Percentiles rank a stretch among this genome's conserved stretches.
These are phyloP conservation scores for Apiotrichum veenhuisii DNA, from an alignment of 1,284 basidiomycete species.

Conservation along the genomic window DNA sequence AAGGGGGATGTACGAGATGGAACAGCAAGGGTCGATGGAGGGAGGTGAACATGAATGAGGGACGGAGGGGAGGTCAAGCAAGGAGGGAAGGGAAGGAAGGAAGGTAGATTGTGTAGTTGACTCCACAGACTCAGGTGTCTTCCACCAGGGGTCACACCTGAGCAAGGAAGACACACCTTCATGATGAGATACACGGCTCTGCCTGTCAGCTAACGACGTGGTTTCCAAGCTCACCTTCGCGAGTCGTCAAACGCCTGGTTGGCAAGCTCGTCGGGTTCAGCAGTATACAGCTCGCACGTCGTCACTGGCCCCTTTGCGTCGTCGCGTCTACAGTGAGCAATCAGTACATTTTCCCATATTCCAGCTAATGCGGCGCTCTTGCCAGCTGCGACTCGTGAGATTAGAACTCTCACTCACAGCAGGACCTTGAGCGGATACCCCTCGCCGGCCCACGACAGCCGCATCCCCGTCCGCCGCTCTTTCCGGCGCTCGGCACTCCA, in stretches of 20 bases:
- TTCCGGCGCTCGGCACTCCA: conserved; percentile 16
- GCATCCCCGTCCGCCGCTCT: conserved; percentile 63
- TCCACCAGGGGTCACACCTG: too few relatives aligned
- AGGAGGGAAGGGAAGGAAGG: neutral
- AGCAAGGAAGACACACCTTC: conserved; percentile 57
- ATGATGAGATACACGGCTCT: conserved; percentile 79
- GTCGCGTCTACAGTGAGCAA: conserved; percentile 64
- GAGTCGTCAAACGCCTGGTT: conserved; percentile 74
- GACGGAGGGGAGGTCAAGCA: neutral
- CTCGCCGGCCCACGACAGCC: conserved; percentile 72
- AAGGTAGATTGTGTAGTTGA: too few relatives aligned
- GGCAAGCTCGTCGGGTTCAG: conserved; percentile 74
- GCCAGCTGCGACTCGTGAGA: too few relatives aligned
- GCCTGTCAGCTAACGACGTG: conserved; percentile 1
- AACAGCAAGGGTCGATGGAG: too few relatives aligned
- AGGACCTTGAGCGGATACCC: conserved; percentile 76
- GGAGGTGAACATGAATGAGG: neutral
- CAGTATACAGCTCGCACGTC: conserved; percentile 79
- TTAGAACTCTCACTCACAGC: conserved; percentile 75
- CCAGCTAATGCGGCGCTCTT: too few relatives aligned
- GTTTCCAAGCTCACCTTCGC: conserved; percentile 55
- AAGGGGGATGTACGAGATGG: neutral
- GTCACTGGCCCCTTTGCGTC: conserved; percentile 79
- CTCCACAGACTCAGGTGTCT: too few relatives aligned
- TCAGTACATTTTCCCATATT: neutral